These are phyloP conservation scores for Leptographium procerum DNA, from an alignment of 2,329 filamentous ascomycete genomes.

Conservation along the genomic window DNA sequence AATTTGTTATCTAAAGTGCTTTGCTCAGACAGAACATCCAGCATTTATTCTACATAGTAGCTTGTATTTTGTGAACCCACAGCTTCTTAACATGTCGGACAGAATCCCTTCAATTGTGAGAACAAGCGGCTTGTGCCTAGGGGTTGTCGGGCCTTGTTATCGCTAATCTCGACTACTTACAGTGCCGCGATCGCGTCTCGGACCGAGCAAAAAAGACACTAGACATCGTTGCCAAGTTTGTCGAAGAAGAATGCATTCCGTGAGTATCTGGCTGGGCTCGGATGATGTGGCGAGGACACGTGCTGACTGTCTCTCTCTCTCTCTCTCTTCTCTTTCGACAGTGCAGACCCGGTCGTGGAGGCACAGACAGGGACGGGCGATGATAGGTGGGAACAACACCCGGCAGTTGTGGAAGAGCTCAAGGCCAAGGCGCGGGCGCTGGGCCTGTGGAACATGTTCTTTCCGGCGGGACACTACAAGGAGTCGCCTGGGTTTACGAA, in stretches of 20 bases:
- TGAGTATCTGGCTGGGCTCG: constrained; percentile 30
- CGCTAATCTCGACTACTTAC: neutral
- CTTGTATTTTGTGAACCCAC: neutral
- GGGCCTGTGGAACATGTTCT: constrained; percentile 97
- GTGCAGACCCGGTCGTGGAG: constrained; percentile 66
- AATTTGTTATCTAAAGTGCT: neutral
- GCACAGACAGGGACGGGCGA: constrained; percentile 70
- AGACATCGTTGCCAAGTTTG: constrained; percentile 86
- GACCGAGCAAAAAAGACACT: constrained; percentile 74
- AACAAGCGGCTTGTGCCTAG: neutral
- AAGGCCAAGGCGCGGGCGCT: constrained; percentile 73
- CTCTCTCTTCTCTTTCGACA: constrained; percentile 16
- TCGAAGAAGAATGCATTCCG: constrained; percentile 90
- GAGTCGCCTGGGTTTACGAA: constrained; percentile 92
- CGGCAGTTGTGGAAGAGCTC: constrained; percentile 73
- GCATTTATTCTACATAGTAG: no score
- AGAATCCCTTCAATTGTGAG: constrained; percentile 35
- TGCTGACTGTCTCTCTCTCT: neutral
- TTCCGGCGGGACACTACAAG: constrained; percentile 89
- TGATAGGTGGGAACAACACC: constrained; percentile 69
- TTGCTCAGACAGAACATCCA: no score
- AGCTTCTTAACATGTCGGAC: constrained; percentile 25
- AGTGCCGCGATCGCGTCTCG: constrained; percentile 51
- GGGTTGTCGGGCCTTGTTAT: neutral
- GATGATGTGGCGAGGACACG: neutral